Evolutionary conservation across 208 protist genomes (phyloP), one percentile per base, ranked within the genome.

Genomic region (Trypanosoma platydactyli): DNA sequence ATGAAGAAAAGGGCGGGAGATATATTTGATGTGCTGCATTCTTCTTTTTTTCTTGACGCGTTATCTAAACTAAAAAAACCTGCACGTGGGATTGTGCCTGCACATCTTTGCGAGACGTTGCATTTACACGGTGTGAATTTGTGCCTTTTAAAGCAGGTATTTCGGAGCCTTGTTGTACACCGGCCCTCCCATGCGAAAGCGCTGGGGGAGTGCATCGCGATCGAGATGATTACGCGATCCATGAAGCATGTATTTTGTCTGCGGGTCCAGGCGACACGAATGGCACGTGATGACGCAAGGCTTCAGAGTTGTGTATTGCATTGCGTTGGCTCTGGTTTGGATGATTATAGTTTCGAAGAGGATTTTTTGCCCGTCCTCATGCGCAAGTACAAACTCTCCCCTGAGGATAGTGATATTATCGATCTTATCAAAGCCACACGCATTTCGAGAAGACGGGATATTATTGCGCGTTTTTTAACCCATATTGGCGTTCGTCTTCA

Each of bases 1-100:
- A 85, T 90, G 29, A 75, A 68, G 11, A 79, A 86, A 24, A 83
- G 83, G 15, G 71, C 77, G 16, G 68, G 72, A 48, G 84, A 92
- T 64, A 80, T 79, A 33, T 71, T 92, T 41, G 73, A 76, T 22
- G 61, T 88, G 24, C 55, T 93, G 12, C 71, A 80, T 44, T 33
- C 74, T n/a, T 56, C 66, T 0, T 24, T 46, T 25, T 52, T 88
- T 49, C 73, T 84, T 35, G 71, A 80, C 24, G 71, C 71, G 35
- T 51, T 92, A 25, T 41, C 46, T 16, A 22, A 55, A n/a, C 29
- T 64, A 30, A 64, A 55, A 16, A 29, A 29, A 6, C 0, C 54
- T 6, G 3, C n/a, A 20, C 40, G 35, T 4, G 20, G 11, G 18
- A 44, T 75, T 53, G 67, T 57, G 20, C 69, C 77, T 33, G 38